Base-by-base conservation (phyloP, 768 basidiomycete genomes). In the Pisolithus tinctorius region DNA sequence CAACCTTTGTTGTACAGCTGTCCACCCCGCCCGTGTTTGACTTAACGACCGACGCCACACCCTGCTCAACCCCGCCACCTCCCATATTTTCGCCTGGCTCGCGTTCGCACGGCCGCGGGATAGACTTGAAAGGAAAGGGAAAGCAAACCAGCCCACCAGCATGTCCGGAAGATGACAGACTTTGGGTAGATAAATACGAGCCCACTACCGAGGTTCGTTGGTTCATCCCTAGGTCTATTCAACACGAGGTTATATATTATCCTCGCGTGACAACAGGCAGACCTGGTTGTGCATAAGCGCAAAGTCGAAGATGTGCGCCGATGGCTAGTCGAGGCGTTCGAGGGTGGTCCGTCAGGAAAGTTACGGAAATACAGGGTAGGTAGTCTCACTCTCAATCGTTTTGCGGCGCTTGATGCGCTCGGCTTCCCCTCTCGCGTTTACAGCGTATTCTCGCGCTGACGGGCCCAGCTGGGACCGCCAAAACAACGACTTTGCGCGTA, bases 401-500 rank as follows among this genome's bases (percentile, higher is more conserved):
- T 10, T 43, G 34, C 13, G n/a, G n/a, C 6, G 10, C 16, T 51
- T 11, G 40, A 44, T 29, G 11, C 23, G 49, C 20, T 52, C 43
- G 17, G 54, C 4, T 17, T 11, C 13, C 14, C 13, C 25, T 36
- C 34, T 27, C n/a, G 20, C 29, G 23, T 44, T 44, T 14, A 23
- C 51, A 97, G 89, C 78, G 93, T 43, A 82, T 99, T 27, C 77
- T 98, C 6, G 81, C 81, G 0, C 69, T 99, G 10, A 88, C 88
- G 3, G 95, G 95, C 1, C 90, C 92, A 0, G 84, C 95, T 7
- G 95, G 95, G 1, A 81, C 83, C 0, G 95, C 82, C 0, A 99
- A 99, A 73, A 96, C 95, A 0, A 79, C 93, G 0, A 91, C 91
- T 0, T 58, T 98, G 2, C 79, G 81, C 26, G 78, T 93, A 2